Evolutionary conservation across 75 land plant genomes (phyloP), one percentile per base, ranked within the genome.

Genomic region (Pinus tabuliformis): DNA sequence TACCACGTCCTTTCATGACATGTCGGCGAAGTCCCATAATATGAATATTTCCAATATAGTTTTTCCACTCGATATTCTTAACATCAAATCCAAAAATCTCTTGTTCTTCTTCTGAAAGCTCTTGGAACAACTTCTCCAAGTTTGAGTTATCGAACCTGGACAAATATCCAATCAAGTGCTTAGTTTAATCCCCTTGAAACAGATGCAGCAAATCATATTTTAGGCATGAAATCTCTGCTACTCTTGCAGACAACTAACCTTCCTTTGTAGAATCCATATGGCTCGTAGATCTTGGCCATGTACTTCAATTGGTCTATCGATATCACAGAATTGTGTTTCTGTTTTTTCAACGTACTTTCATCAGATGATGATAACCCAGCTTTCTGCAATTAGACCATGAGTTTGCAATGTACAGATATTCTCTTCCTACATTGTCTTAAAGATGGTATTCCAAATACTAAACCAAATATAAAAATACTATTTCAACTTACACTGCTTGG

Each of bases 21-120:
- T 93, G 88, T 78, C 81, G 83, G 75, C 96, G 83, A 13, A 95
- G 71, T 26, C 98, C 98, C 13, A 93, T 93, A 80, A 95, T 86
- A 71, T 95, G 98, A 15, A 91, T 86, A 64, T 89, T 88, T 6
- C 78, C 73, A 28, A 95, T 88, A 80, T 95, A 95, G 56, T 89
- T 86, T 57, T 86, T 77, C 98, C 98, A 95, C 45, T 92, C 81
- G 15, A 95, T 89, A 21, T 80, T 78, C 42, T 83, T 78, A n/a
- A 93, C 86, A 76, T 90, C 90, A 73, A 93, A 95, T 33, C 84
- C 89, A 77, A 93, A 95, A 30, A 22, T 60, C 11, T 75, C 57
- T 65, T 72, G 83, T 76, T 95, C 96, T 62, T 93, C 96, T 18
- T 82, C 83, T 3, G 92, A 89, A 81, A 95, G 81, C 68, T 59